Conservation (phyloP, 1,284 basidiomycete genomes). For the Microbotryomycetes sp. region DNA sequence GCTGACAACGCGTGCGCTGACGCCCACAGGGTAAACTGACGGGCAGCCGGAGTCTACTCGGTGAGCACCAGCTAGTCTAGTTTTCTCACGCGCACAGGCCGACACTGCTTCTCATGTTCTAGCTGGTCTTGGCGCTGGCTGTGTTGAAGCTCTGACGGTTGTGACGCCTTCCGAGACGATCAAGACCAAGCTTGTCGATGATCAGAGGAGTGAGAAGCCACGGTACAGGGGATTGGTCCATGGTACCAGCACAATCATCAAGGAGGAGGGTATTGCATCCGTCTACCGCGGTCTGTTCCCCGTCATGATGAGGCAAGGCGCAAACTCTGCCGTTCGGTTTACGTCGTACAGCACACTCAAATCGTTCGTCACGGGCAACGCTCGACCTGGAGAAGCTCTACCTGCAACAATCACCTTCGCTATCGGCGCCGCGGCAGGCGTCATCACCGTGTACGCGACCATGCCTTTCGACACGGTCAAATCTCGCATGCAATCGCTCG, state of each 20-base stretch:
- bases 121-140: conserved; percentile 90
- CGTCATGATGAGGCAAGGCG: conserved; percentile 90
- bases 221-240: conserved; percentile 82
- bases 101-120: conserved; percentile 18
- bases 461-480: conserved; percentile 85
- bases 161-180: conserved; percentile 98
- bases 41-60: conserved; percentile 71
- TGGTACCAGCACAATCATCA: conserved; percentile 72
- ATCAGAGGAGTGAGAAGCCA: conserved; percentile 74
- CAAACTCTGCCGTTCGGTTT: conserved; percentile 94
- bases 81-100: background rate
- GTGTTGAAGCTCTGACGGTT: conserved; percentile 88
- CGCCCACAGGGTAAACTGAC: conserved; percentile 82
- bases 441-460: conserved; percentile 86
- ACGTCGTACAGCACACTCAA: conserved; percentile 90
- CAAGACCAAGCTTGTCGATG: conserved; percentile 98
- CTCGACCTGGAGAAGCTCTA: conserved; percentile 72
- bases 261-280: conserved; percentile 66
- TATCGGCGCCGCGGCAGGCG: conserved; percentile 84
- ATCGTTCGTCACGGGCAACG: conserved; percentile 69
- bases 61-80: conserved; percentile 46
- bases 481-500: conserved; percentile 92
- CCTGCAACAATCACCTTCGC: conserved; percentile 87
- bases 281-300: conserved; percentile 91
- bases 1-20: background rate